Conservation (phyloP, 768 basidiomycete genomes). For the Tephrocybe sp. region DNA sequence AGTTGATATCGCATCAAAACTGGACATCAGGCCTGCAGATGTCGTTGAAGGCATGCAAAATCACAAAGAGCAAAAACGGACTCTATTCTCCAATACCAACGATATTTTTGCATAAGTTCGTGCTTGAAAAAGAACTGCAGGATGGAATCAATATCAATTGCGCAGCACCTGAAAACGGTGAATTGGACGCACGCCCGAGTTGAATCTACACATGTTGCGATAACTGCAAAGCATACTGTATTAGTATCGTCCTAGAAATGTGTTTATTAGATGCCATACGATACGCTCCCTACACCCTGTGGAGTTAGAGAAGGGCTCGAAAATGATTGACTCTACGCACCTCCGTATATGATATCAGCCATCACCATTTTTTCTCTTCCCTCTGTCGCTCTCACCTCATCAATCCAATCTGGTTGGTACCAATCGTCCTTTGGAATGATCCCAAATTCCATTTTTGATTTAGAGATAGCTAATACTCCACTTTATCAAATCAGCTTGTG, state of each 20-base stretch:
- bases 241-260: not conserved
- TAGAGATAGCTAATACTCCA: slow-evolving; percentile 22
- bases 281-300: slow-evolving; percentile 31
- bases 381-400: slow-evolving; percentile 59
- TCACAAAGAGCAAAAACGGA: slow-evolving; percentile 21
- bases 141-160: not conserved
- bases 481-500: slow-evolving; percentile 7
- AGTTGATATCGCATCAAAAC: slow-evolving; percentile 68
- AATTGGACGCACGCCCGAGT: slow-evolving; percentile 51
- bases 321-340: slow-evolving; percentile 19
- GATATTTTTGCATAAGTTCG: slow-evolving; percentile 59
- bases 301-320: no score
- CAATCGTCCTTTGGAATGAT: slow-evolving; percentile 70
- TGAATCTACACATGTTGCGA: slow-evolving; percentile 76
- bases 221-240: slow-evolving; percentile 42
- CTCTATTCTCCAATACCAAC: slow-evolving; percentile 71
- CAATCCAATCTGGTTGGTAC: slow-evolving; percentile 75
- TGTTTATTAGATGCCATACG: slow-evolving; percentile 20
- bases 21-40: slow-evolving; percentile 62
- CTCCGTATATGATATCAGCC: slow-evolving; percentile 41
- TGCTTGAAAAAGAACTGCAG: slow-evolving; percentile 73
- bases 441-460: slow-evolving; percentile 46
- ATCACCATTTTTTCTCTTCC: slow-evolving; percentile 60
- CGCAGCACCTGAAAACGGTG: not conserved
- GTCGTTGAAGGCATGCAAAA: slow-evolving; percentile 23